Evolutionary conservation across 176 grass and related monocot species (phyloP), one percentile per base, ranked within the genome.

Genomic region (Aegilops sharonensis): DNA sequence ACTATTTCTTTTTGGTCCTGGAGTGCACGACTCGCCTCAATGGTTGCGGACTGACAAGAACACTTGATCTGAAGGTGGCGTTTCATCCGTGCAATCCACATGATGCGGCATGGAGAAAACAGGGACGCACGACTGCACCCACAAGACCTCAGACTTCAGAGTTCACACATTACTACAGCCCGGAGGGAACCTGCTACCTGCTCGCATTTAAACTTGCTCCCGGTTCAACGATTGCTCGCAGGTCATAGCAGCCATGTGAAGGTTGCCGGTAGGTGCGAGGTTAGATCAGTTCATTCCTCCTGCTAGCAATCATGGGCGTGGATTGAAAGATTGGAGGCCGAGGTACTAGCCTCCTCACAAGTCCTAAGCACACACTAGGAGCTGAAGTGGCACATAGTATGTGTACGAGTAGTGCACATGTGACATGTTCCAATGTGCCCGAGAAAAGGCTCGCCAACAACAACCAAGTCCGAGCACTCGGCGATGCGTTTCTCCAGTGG

Each of bases 61-160:
- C 37, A 30, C 12, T 7, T 76, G 25, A 48, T 25, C 83, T 78
- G 78, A 85, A 82, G n/a, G 14, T 35, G 72, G 68, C 78, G 29
- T 6, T 48, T 60, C 36, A 86, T 21, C 71, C 1, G 2, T 61
- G 14, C 6, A 52, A 81, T 65, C 78, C 50, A 42, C 59, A 23
- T 43, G 70, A 48, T 59, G 32, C 57, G 47, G 78, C 42, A 82
- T 32, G 79, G 48, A 68, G 48, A 36, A 68, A 65, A 68, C 39
- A 84, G 0, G 11, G 24, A 66, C 42, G 24, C 52, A 13, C 27
- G 27, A 24, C 68, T 67, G 42, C 40, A 66, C 6, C 31, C 45
- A 21, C 57, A 48, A 14, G 43, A 2, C 8, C 9, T 6, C 6
- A 45, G 45, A 48, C 12, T 48, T 48, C 45, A 57, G 54, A 8